Evolutionary conservation across 1,284 basidiomycete species (phyloP).

Genomic region (Xerocomus amazonicus): DNA sequence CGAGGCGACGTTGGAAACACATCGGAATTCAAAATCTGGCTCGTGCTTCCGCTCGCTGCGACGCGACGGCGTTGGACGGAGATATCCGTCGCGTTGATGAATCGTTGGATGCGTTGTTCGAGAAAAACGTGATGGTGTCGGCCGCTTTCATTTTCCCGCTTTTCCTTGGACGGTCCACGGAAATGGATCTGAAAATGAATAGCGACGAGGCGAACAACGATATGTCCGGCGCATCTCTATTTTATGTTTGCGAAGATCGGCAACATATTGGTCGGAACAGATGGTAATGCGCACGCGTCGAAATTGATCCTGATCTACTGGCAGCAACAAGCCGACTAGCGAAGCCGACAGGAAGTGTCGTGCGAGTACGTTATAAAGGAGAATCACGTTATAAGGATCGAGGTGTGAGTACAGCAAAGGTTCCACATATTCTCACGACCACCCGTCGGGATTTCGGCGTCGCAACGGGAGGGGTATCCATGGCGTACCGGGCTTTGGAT

Average conservation of each 20-base stretch:
- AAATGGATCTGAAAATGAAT: conserved; percentile 8
- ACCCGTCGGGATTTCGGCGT: conserved; percentile 48
- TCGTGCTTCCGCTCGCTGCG: not conserved
- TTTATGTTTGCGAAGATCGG: conserved; percentile 11
- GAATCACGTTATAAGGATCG: conserved; percentile 1
- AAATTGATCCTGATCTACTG: conserved; percentile 14
- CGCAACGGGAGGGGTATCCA: conserved; percentile 61
- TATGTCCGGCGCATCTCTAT: conserved; percentile 1
- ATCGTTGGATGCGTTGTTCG: not conserved
- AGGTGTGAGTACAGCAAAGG: conserved; percentile 1
- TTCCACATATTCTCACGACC: conserved; percentile 38
- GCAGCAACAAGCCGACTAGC: not conserved
- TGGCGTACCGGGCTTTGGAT: conserved; percentile 34
- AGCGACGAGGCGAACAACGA: not conserved
- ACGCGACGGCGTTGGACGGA: conserved; percentile 10
- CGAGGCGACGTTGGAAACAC: no score
- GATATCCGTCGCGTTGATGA: conserved; percentile 10
- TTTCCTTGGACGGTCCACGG: conserved; percentile 3
- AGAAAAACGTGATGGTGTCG: not conserved
- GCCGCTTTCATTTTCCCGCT: not conserved
- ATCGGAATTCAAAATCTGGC: no score
- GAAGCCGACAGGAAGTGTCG: not conserved
- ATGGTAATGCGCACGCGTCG: conserved; percentile 3
- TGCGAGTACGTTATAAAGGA: conserved; percentile 10
- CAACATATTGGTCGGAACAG: conserved; percentile 6